Conservation (phyloP, 2,329 filamentous ascomycete species). For the Sarocladiaceae sp. region DNA sequence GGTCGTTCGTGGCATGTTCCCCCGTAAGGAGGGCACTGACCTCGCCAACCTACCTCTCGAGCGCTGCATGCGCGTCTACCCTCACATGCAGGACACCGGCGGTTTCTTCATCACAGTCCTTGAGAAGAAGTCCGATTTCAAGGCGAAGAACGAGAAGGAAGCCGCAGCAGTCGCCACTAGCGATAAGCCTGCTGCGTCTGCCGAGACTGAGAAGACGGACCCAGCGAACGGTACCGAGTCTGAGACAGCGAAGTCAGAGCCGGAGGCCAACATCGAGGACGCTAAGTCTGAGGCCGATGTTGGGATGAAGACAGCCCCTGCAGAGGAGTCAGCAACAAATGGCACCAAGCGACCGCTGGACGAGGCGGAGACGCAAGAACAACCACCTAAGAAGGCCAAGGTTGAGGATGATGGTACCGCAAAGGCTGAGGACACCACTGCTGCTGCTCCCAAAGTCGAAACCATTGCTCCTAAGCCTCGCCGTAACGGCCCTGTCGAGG, state of each 20-base stretch:
- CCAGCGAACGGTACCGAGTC: background rate
- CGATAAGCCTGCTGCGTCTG: constrained; percentile 32
- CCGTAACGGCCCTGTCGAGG: constrained; percentile 60
- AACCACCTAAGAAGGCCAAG: constrained; percentile 44
- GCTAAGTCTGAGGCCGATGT: constrained; percentile 21
- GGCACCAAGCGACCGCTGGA: constrained; percentile 30
- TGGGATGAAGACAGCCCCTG: constrained; percentile 22
- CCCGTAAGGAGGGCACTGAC: constrained; percentile 46
- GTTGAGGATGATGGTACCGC: constrained; percentile 21
- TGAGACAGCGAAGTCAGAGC: constrained; percentile 17
- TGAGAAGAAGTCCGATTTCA: constrained; percentile 85
- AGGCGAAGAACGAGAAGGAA: constrained; percentile 63
- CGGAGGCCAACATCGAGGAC: constrained; percentile 22
- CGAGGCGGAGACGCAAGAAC: constrained; percentile 28
- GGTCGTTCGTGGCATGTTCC: constrained; percentile 79
- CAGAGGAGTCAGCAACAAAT: constrained; percentile 19
- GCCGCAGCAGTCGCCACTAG: constrained; percentile 15
- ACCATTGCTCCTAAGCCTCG: constrained; percentile 22
- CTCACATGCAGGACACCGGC: constrained; percentile 91
- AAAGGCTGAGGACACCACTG: constrained; percentile 9
- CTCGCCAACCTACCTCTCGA: constrained; percentile 70
- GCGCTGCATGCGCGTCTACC: constrained; percentile 88
- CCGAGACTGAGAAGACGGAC: constrained; percentile 21
- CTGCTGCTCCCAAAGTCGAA: constrained; percentile 11
- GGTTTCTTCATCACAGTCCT: constrained; percentile 96